Evolutionary conservation across 768 basidiomycete genomes (phyloP).

Genomic region (Kwoniella dendrophila): DNA sequence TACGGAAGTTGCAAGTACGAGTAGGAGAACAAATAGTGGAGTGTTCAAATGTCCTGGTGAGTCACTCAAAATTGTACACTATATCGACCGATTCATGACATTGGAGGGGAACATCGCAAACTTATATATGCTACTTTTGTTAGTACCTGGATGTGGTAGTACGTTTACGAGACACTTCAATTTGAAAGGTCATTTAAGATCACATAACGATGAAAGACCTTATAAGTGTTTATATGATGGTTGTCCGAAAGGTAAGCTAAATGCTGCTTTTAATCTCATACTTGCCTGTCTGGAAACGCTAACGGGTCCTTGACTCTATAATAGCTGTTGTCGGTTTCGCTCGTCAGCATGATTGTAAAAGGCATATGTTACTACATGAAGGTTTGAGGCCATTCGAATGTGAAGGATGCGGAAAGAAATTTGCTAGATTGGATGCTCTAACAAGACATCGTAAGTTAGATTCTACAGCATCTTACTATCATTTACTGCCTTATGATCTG

Average conservation of each 20-base stretch:
- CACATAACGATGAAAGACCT: conserved; percentile 91
- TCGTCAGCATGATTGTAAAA: conserved; percentile 92
- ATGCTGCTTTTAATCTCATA: neutral
- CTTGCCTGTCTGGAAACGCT: too few relatives aligned
- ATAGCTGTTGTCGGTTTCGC: conserved; percentile 67
- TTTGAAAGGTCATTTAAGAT: conserved; percentile 91
- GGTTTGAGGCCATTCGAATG: conserved; percentile 91
- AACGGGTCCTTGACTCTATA: too few relatives aligned
- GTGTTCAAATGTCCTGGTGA: conserved; percentile 71
- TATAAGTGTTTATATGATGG: conserved; percentile 95
- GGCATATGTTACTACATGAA: conserved; percentile 91
- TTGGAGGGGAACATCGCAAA: neutral
- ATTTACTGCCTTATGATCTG: conserved; percentile 1
- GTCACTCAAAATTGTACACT: conserved; percentile 9
- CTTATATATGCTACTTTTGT: neutral
- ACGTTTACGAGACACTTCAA: conserved; percentile 93
- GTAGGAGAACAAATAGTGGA: conserved; percentile 83
- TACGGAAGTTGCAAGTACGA: conserved; percentile 82
- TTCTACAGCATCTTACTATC: too few relatives aligned
- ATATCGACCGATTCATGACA: neutral
- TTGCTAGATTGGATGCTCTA: conserved; percentile 91
- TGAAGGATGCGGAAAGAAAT: conserved; percentile 88
- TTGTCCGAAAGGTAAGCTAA: conserved; percentile 68
- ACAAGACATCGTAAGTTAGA: conserved; percentile 82
- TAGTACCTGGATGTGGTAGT: conserved; percentile 82